These are phyloP conservation scores for Pleomassaria siparia DNA, from an alignment of 2,329 filamentous ascomycete genomes.

Conservation along the genomic window DNA sequence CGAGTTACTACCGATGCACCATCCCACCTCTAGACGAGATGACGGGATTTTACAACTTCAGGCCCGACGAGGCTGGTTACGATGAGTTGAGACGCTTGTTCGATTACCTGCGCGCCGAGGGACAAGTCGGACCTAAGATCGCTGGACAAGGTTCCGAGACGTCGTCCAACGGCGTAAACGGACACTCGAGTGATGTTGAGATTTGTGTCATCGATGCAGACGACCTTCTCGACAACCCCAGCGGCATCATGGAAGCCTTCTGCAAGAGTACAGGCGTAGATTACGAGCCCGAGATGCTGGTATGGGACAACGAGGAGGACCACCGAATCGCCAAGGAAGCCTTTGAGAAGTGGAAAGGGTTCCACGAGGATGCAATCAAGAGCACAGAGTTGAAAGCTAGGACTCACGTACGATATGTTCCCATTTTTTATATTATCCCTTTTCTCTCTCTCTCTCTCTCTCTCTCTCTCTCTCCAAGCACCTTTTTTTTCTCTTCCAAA, in stretches of 20 bases:
- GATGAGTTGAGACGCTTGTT: conserved; percentile 83
- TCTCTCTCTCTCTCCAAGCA: too few relatives aligned
- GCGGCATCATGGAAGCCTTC: conserved; percentile 73
- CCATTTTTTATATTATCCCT: neutral
- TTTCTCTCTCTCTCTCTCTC: neutral
- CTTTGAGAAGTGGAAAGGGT: conserved; percentile 97
- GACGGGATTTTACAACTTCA: conserved; percentile 85
- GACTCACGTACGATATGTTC: conserved; percentile 55
- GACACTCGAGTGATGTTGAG: conserved; percentile 52
- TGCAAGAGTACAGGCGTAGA: conserved; percentile 79
- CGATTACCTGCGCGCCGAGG: conserved; percentile 73
- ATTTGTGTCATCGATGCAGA: conserved; percentile 93
- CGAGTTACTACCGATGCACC: conserved; percentile 92
- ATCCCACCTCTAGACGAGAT: conserved; percentile 79
- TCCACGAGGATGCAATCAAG: conserved; percentile 91
- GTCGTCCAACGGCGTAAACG: conserved; percentile 28
- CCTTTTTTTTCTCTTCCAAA: neutral
- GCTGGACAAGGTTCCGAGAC: conserved; percentile 45
- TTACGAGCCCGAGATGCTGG: conserved; percentile 76
- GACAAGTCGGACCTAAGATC: conserved; percentile 69
- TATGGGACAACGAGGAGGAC: conserved; percentile 77
- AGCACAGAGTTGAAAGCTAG: conserved; percentile 75
- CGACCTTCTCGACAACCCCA: conserved; percentile 84
- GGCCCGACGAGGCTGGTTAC: conserved; percentile 87
- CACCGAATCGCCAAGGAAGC: conserved; percentile 67